Evolutionary conservation across 257 asterid genomes (phyloP).

Genomic region (Sherardia arvensis): DNA sequence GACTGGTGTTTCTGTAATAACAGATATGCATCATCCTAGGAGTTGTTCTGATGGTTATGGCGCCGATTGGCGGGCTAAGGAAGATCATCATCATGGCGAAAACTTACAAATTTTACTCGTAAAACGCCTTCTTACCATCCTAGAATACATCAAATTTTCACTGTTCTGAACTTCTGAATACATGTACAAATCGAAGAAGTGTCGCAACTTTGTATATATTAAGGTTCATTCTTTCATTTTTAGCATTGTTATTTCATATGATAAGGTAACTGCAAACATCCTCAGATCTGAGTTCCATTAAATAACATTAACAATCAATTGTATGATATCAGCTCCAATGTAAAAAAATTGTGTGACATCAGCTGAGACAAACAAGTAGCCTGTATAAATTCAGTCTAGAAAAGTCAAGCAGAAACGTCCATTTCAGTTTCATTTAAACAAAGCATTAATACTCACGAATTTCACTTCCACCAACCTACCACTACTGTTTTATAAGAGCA

Average conservation of each 20-base stretch:
- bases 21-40: neutral
- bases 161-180: too few relatives aligned
- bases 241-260: too few relatives aligned
- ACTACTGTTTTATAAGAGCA: too few relatives aligned
- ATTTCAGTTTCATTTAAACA: neutral
- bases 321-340: neutral
- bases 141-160: too few relatives aligned
- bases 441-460: neutral
- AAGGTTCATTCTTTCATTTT: neutral
- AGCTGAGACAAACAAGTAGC: neutral
- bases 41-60: neutral
- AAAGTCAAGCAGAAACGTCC: neutral
- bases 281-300: neutral
- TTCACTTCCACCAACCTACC: neutral
- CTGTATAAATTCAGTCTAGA: neutral
- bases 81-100: conserved; percentile 26
- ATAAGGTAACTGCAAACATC: too few relatives aligned
- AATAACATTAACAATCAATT: too few relatives aligned
- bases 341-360: neutral
- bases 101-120: conserved; percentile 32
- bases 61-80: conserved; percentile 39
- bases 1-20: neutral
- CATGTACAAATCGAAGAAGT: too few relatives aligned
- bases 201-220: too few relatives aligned
- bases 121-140: neutral